phyloP scores from a whole-genome alignment of 2,329 filamentous ascomycete genomes.

The Diaporthe citri region DNA sequence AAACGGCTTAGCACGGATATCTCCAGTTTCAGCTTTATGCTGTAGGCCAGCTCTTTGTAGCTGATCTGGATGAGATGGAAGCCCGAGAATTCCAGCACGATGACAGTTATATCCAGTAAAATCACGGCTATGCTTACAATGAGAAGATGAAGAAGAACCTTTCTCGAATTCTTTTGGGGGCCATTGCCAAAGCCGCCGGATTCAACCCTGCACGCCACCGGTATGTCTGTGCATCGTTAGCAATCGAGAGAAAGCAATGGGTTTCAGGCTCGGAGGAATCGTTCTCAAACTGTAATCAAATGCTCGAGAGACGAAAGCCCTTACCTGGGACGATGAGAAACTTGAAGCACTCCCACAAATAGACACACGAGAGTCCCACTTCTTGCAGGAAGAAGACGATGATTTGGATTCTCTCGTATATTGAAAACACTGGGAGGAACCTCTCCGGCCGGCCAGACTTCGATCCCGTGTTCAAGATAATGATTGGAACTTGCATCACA shows the following conservation, averaged over 20 bases:
- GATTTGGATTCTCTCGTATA: constrained; percentile 4
- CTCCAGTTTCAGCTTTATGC: constrained; percentile 11
- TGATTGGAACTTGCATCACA: background rate
- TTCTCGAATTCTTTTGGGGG: background rate
- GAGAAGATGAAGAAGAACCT: background rate
- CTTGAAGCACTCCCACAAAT: constrained; percentile 10
- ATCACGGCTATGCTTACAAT: background rate
- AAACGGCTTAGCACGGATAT: background rate
- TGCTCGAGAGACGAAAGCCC: background rate
- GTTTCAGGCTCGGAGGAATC: too few species aligned
- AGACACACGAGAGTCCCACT: background rate
- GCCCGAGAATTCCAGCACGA: background rate
- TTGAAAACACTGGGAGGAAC: background rate
- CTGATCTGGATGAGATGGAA: constrained; percentile 10
- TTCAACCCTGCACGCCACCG: background rate
- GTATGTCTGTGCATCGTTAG: background rate
- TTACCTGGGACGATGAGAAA: background rate
- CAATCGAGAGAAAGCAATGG: background rate
- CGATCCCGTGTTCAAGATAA: background rate
- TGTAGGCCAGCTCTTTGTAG: constrained; percentile 6
- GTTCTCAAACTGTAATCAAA: too few species aligned
- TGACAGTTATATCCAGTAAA: background rate
- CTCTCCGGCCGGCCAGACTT: background rate
- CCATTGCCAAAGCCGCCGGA: background rate
- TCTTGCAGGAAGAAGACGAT: constrained; percentile 13